A percentile compares a stretch with the other conserved stretches of the same genome.
These are phyloP conservation scores for Fomes fomentarius DNA, from an alignment of 1,284 basidiomycete genomes.

Conservation along the genomic window DNA sequence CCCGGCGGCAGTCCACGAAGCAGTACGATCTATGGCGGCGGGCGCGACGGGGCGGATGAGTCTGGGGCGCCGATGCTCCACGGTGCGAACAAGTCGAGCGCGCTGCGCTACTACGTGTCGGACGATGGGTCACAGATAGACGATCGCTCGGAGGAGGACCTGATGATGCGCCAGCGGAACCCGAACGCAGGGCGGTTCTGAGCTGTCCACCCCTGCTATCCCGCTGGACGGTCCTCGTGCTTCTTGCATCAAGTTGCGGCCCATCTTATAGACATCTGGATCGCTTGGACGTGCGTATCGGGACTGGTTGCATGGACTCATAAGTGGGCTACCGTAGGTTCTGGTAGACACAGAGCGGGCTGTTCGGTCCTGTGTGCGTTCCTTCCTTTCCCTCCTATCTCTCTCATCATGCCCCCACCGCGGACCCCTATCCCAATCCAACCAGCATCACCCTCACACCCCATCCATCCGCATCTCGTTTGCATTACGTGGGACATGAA, in stretches of 20 bases:
- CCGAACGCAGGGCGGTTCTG: conserved; percentile 23
- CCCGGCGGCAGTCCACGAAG: conserved; percentile 46
- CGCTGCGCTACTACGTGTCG: conserved; percentile 54
- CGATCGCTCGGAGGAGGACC: conserved; percentile 29
- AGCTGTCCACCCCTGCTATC: background rate
- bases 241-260: background rate
- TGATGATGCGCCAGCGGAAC: conserved; percentile 27
- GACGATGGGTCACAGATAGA: conserved; percentile 47
- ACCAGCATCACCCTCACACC: conserved; percentile 2
- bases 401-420: background rate
- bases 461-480: background rate
- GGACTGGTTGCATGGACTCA: conserved; percentile 2
- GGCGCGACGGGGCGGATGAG: conserved; percentile 52
- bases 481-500: background rate
- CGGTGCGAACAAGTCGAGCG: conserved; percentile 52
- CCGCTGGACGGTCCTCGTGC: no score
- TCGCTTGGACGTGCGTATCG: background rate
- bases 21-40: conserved; percentile 50
- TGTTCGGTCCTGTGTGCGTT: background rate
- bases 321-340: background rate
- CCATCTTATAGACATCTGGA: conserved; percentile 1
- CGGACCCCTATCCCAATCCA: background rate
- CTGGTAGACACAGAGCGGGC: conserved; percentile 5
- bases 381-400: background rate
- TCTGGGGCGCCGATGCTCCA: conserved; percentile 58